phyloP scores from a whole-genome alignment of 139 green algal species.

The Asterochloris sp. region DNA sequence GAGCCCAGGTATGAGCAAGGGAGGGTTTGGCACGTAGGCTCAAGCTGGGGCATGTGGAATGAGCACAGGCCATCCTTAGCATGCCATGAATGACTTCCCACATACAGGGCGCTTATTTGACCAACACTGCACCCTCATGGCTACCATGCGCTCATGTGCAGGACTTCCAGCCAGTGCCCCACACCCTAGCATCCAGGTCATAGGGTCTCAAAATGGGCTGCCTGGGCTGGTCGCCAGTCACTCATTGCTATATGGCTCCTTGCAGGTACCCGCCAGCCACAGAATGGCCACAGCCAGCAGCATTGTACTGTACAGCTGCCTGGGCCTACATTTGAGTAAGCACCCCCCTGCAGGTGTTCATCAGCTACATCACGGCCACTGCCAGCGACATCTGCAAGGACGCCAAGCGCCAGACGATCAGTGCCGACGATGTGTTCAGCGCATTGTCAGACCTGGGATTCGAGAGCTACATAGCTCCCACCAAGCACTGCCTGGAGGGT shows the following conservation, averaged over 20 bases:
- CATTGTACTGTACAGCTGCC: not conserved
- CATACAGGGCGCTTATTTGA: too few species aligned
- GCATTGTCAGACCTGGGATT: constrained; percentile 78
- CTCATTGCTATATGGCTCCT: not conserved
- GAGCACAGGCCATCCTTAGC: too few species aligned
- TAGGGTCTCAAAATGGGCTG: too few species aligned
- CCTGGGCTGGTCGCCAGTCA: too few species aligned
- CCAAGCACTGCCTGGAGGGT: constrained; percentile 70
- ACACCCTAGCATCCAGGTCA: too few species aligned
- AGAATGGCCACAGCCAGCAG: not conserved
- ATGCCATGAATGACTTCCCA: too few species aligned
- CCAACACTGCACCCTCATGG: too few species aligned
- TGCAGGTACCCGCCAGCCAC: not conserved
- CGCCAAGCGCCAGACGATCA: constrained; percentile 72
- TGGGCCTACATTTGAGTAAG: not conserved
- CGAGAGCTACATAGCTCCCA: constrained; percentile 49
- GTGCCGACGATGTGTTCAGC: constrained; percentile 69
- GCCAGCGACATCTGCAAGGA: constrained; percentile 82
- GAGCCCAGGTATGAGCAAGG: constrained; percentile 45
- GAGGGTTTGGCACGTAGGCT: too few species aligned
- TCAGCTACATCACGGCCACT: constrained; percentile 72
- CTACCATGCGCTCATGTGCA: too few species aligned
- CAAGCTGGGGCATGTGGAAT: too few species aligned
- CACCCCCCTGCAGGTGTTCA: constrained; percentile 48
- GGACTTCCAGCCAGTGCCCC: too few species aligned